Base-by-base conservation (phyloP, 495 filamentous ascomycete genomes). In the Lasiosphaeria miniovina region DNA sequence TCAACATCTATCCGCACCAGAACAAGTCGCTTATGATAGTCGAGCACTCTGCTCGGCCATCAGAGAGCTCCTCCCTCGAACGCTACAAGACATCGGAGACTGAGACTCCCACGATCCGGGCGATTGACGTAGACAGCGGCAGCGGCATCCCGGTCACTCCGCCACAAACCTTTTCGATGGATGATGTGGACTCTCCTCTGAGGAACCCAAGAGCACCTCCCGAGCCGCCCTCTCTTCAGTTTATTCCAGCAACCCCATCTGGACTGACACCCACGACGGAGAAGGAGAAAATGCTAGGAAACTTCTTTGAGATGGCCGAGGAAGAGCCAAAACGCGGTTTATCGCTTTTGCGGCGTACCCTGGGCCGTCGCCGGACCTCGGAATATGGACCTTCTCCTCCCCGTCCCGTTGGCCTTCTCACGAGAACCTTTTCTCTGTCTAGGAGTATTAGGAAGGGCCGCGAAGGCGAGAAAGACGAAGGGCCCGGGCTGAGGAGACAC, bases 1-100 rank as follows among this genome's bases (percentile, higher is more conserved):
- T 96, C 49, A 87, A 84, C 59, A 87, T 96, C 38, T 94, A 88
- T 67, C 86, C 90, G 3, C 92, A 96, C 69, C 90, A 91, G 68
- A 96, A 96, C 62, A 85, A 86, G 59, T 93, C 90, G 3, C 77
- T 91, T 10, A 74, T 94, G 49, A 74, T 95, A 57, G 86, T 96
- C 45, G 83, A 95, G 45, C 88, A 91, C 63, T 84, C 77, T 80
- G 72, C 71, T 60, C 71, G 73, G 63, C 68, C 74, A 12, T 75
- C 73, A 0, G 67, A 72, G 52, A 62, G 41, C 31, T 73, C 71
- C 0, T 72, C 75, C 1, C 34, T 68, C 3, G 61, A 69, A 11
- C 56, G 40, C 8, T 34, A 65, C 32, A 64, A 58, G 58, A 32
- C 52, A 4, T 45, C 60, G 2, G 60, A 56, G 4, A 8, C 41